Conservation (phyloP, 2,329 filamentous ascomycete species). For the Phialophora tarda region DNA sequence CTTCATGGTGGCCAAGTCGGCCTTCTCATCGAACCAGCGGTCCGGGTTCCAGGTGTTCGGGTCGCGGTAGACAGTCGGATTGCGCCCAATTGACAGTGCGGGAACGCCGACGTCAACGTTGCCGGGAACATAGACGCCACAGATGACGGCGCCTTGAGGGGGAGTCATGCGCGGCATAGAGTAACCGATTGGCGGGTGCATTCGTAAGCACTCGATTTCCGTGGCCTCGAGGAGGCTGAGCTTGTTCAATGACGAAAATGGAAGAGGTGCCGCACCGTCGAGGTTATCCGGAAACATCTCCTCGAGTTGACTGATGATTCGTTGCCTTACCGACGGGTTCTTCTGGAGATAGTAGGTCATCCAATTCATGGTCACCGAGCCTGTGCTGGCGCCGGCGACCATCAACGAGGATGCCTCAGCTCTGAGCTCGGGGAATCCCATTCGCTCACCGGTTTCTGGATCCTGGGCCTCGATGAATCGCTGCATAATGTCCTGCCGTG, state of each 20-base stretch:
- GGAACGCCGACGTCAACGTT: constrained; percentile 37
- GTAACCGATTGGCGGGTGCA: constrained; percentile 37
- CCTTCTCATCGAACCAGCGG: constrained; percentile 34
- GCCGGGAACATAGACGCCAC: constrained; percentile 40
- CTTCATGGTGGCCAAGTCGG: constrained; percentile 30
- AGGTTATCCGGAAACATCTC: constrained; percentile 31
- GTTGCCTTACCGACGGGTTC: constrained; percentile 25
- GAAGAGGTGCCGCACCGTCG: constrained; percentile 18
- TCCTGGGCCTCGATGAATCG: constrained; percentile 33
- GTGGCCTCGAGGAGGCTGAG: constrained; percentile 30
- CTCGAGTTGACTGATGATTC: constrained; percentile 29
- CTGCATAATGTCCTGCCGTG: constrained; percentile 33
- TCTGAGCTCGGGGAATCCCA: constrained; percentile 32
- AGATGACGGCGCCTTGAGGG: constrained; percentile 41
- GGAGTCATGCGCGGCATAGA: constrained; percentile 44
- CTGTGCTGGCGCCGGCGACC: constrained; percentile 32
- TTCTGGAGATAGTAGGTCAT: constrained; percentile 33
- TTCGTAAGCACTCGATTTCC: constrained; percentile 30
- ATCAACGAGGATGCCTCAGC: constrained; percentile 33
- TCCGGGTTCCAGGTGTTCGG: constrained; percentile 34
- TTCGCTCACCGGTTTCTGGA: constrained; percentile 29
- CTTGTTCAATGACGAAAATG: constrained; percentile 26
- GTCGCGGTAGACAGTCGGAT: constrained; percentile 28
- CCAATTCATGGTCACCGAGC: constrained; percentile 33
- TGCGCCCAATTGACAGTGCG: constrained; percentile 27